Conservation (phyloP, 148 eudicot genomes). For the Vaccinium darrowii region DNA sequence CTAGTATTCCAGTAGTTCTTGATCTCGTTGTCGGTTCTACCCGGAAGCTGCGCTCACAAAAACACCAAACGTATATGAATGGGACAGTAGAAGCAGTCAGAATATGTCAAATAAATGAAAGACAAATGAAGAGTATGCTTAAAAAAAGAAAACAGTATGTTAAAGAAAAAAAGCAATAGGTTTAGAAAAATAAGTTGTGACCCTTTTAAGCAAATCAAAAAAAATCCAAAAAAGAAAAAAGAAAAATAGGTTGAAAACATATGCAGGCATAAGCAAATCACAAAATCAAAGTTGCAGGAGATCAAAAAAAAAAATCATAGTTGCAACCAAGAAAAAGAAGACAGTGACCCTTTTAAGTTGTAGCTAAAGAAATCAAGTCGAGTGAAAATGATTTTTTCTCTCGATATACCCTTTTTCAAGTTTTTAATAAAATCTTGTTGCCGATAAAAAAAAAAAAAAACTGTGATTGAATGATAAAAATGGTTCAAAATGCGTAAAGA, state of each 20-base stretch:
- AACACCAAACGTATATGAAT: neutral
- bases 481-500: neutral
- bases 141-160: neutral
- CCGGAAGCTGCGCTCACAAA: constrained; percentile 54
- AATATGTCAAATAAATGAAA: neutral
- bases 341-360: too few species aligned
- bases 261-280: too few species aligned
- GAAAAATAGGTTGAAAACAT: neutral
- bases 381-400: too few species aligned
- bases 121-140: neutral
- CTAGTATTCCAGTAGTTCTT: constrained; percentile 96
- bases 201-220: too few species aligned
- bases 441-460: too few species aligned
- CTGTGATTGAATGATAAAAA: neutral
- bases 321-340: too few species aligned
- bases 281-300: too few species aligned
- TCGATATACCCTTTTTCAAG: too few species aligned
- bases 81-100: neutral
- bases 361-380: too few species aligned
- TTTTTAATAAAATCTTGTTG: too few species aligned
- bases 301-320: too few species aligned
- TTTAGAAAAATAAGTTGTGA: neutral
- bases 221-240: neutral
- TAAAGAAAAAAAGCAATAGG: neutral
- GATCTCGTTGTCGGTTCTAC: constrained; percentile 90